Evolutionary conservation across 164 flowering plant species (phyloP).

Genomic region (Echeveria elegans): DNA sequence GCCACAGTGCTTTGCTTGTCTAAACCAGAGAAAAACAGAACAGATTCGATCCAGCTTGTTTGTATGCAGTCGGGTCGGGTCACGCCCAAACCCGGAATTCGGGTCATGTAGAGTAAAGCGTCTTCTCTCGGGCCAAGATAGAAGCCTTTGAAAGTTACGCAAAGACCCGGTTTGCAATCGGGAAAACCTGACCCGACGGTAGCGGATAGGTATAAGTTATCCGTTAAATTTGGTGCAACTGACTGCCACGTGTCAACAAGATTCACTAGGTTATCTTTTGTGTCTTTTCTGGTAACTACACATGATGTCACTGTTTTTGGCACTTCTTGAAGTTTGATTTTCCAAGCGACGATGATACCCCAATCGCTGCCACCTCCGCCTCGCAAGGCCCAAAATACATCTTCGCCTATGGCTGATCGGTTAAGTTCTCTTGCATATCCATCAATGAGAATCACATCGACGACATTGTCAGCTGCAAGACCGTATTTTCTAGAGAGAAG

Average conservation of each 20-base stretch:
- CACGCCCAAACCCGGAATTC: constrained; percentile 22
- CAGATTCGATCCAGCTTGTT: constrained; percentile 27
- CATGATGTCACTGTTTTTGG: constrained; percentile 36
- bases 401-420: constrained; percentile 44
- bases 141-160: constrained; percentile 37
- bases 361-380: constrained; percentile 49
- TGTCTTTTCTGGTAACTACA: constrained; percentile 15
- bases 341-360: constrained; percentile 33
- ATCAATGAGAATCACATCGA: constrained; percentile 34
- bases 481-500: constrained; percentile 38
- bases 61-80: constrained; percentile 14
- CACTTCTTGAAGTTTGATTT: constrained; percentile 28
- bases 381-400: constrained; percentile 44
- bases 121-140: constrained; percentile 26
- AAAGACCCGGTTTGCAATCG: constrained; percentile 15
- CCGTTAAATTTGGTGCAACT: constrained; percentile 19
- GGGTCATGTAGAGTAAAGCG: constrained; percentile 16
- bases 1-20: constrained; percentile 6
- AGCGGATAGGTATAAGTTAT: constrained; percentile 6
- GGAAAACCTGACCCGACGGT: constrained; percentile 27
- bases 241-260: constrained; percentile 28
- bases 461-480: constrained; percentile 27
- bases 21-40: constrained; percentile 7
- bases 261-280: constrained; percentile 23
- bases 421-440: constrained; percentile 26